Base-by-base conservation (phyloP, 352 stramenopile species). In the Phytophthora multivora region DNA sequence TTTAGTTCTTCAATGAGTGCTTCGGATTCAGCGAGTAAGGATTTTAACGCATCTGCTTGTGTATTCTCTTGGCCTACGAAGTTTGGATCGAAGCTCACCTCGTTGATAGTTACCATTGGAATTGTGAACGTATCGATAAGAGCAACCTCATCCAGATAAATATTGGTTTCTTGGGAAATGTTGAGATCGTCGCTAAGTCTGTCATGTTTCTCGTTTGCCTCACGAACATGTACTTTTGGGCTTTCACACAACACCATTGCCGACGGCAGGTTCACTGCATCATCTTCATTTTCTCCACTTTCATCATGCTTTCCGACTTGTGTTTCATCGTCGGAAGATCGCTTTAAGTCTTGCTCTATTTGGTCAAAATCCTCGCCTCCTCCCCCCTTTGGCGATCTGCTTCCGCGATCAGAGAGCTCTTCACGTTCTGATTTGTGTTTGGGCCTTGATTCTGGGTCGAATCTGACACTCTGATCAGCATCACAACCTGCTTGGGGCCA, bases 201-300 rank as follows among this genome's bases (percentile, higher is more conserved):
- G 9, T 41, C 21, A n/a, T 54, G 26, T n/a, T 39, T 2, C 8
- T 46, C 8, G 7, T 40, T 25, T 25, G 12, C 19, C 31, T 39
- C 7, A 21, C 1, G 21, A 8, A 49, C 48, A 1, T 30, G 28
- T 31, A 54, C 15, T 30, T 36, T 43, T 39, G 49, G 58, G 5
- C 58, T 66, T 12, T 66, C 58, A 30, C 31, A 60, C 21, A 13
- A 19, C 4, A 7, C 11, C 23, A 53, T 52, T 39, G 15, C 33
- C 10, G n/a, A 4, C 10, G 21, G 30, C 11, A 19, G 7, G 2
- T 51, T 50, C 39, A 53, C 18, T 21, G n/a, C 41, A 4, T 4
- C 9, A 4, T 11, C 26, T 31, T 31, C 33, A 40, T 56, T 19
- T 41, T 47, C 26, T 48, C 52, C 40, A 35, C 0, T 49, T 40